Evolutionary conservation across 2,329 filamentous ascomycete species (phyloP), one percentile per base, ranked within the genome.

Genomic region (Trichoderma aggressivum): DNA sequence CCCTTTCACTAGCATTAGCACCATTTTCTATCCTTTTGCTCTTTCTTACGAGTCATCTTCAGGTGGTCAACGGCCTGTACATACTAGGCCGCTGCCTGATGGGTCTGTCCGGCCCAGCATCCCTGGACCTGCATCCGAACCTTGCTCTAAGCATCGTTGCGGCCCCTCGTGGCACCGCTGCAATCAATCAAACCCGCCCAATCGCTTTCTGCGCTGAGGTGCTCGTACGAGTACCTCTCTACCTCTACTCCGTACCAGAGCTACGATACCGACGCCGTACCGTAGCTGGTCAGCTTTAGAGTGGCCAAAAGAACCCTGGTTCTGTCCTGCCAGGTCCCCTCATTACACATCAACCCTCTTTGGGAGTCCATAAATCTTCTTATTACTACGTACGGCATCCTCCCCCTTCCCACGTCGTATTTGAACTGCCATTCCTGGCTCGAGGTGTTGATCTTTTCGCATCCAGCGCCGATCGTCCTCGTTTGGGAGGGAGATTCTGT

Each of bases 101-200:
- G 47, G 60, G 67, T 43, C 67, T 36, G 47, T 53, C 53, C 30
- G 43, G 21, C 39, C 47, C 21, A 56, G 21, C 43, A 55, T 62
- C 67, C 60, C 60, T 63, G 59, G 59, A 32, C 47, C 24, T 70
- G 67, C 59, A 63, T 62, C 39, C 24, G 32, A 70, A 63, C 59
- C 67, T 43, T 70, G 59, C 67, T 53, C 28, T 10, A 34, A 53
- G 14, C 66, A 21, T 36, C 59, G 59, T 21, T 47, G 47, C 47
- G 59, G n/a, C 67, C 47, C 67, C 59, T 63, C 67, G 67, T 70
- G 59, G 67, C 59, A 63, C 58, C 47, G 50, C 59, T 70, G 59
- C 28, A 47, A 32, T 36, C 36, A 21, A 32, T 43, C 32, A 28
- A 28, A 68, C 12, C 67, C 43, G 18, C 56, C 39, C 66, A 36